Conservation (phyloP, 2,329 filamentous ascomycete species). For the Claviceps africana region DNA sequence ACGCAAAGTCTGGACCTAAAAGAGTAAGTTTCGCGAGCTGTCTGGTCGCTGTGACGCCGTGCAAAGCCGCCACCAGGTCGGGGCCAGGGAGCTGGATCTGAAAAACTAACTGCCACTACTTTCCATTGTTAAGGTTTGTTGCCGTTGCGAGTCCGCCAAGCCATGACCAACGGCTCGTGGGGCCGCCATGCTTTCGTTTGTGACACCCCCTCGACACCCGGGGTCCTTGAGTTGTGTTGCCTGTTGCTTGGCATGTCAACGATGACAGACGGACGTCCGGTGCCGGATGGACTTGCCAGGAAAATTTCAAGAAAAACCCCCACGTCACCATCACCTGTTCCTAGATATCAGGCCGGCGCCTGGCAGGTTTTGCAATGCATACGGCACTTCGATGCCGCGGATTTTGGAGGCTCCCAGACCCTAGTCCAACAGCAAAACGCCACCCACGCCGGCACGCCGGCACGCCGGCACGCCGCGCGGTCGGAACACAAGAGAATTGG, state of each 20-base stretch:
- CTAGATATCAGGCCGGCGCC: not conserved
- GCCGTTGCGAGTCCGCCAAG: not conserved
- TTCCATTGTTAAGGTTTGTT: not conserved
- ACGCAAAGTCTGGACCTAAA: not conserved
- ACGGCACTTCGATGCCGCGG: not conserved
- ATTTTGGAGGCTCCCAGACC: not conserved
- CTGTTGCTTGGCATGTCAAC: not conserved
- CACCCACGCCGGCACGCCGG: not conserved
- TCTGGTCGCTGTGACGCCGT: not conserved
- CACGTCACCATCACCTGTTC: not conserved
- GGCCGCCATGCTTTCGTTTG: conserved; percentile 2
- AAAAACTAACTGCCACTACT: not conserved
- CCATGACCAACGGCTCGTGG: not conserved
- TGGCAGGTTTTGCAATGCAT: not conserved
- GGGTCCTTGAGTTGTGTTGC: not conserved
- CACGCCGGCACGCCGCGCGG: not conserved
- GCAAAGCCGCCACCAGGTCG: not conserved
- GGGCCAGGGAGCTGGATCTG: conserved; percentile 1
- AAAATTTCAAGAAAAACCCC: not conserved
- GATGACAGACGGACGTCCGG: not conserved
- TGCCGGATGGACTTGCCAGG: not conserved
- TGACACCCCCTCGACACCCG: not conserved
- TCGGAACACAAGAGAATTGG: not conserved
- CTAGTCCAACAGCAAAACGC: not conserved
- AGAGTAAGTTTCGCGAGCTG: not conserved